Base-by-base conservation (phyloP, 2,329 filamentous ascomycete genomes). In the Colletotrichum sp. region DNA sequence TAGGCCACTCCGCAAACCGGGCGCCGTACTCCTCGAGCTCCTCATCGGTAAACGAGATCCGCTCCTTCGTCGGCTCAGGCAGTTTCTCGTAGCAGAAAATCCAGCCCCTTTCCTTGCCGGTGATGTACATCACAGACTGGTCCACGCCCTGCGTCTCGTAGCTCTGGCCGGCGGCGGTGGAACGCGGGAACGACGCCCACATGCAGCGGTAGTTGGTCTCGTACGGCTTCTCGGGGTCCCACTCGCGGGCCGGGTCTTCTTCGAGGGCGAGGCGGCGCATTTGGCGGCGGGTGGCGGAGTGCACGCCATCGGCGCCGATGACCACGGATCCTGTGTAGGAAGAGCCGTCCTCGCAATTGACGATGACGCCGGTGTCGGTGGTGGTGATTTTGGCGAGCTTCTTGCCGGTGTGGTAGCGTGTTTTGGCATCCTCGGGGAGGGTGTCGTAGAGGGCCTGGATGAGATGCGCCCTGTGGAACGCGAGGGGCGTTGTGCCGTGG, bases 221-320 rank as follows among this genome's bases (percentile, higher is more conserved):
- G 57, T 72, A 77, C 12, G 74, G 74, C 24, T 48, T 24, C 60
- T 48, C 55, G 64, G 60, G 24, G 57, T 76, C 76, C 70, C 76
- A 77, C 18, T 64, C 72, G 28, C 65, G 69, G 8, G 73, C 34
- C 8, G 69, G 55, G 55, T 73, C 72, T 2, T 78, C 78, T 1
- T 76, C 62, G 3, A 82, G 18, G 1, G 83, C 82, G 1, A 84
- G 77, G 4, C 60, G 28, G 28, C 85, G 82, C 80, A 87, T 84
- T 39, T 83, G 80, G 10, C 75, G 68, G 8, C 85, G 81, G 6
- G 83, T 82, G 26, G 76, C 81, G 77, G 85, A 87, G 73, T 86
- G 84, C 3, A 84, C 84, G n/a, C 87, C 87, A 72, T 88, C 87
- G 15, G 85, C 84, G 9, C 86, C 87, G 24, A 88, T 79, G 7